These are phyloP conservation scores for Monascus ruber DNA, from an alignment of 2,329 filamentous ascomycete genomes.

Conservation along the genomic window DNA sequence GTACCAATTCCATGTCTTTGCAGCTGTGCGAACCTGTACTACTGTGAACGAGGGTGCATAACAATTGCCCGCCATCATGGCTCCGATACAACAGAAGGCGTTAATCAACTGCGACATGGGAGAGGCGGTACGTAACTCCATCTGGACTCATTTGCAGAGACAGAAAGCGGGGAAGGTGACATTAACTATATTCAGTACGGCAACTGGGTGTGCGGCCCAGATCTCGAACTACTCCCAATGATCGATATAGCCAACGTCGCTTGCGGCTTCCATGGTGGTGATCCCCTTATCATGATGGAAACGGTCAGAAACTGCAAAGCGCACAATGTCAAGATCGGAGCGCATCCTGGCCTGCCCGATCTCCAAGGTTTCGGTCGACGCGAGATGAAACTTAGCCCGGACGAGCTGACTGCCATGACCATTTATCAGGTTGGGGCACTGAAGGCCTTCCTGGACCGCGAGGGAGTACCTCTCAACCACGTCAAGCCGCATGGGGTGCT, in stretches of 20 bases:
- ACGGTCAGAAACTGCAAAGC: constrained; percentile 49
- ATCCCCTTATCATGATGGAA: constrained; percentile 53
- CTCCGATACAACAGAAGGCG: constrained; percentile 40
- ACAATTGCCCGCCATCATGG: constrained; percentile 24
- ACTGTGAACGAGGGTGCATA: no score
- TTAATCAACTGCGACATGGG: constrained; percentile 39
- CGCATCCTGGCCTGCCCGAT: constrained; percentile 55
- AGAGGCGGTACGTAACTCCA: constrained; percentile 23
- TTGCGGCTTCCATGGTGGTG: constrained; percentile 50
- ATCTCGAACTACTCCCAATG: constrained; percentile 49
- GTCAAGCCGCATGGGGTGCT: constrained; percentile 53
- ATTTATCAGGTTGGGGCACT: constrained; percentile 55
- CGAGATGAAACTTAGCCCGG: constrained; percentile 47
- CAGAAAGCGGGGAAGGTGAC: no score
- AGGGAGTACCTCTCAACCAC: constrained; percentile 46
- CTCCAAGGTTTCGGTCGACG: constrained; percentile 54
- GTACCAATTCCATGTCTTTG: no score
- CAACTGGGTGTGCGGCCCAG: constrained; percentile 41
- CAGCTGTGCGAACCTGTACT: no score
- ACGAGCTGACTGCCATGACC: constrained; percentile 46
- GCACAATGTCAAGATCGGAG: constrained; percentile 46
- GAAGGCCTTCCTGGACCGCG: constrained; percentile 47
- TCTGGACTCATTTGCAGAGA: no score
- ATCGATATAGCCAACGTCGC: constrained; percentile 54
- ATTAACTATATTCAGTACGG: constrained; percentile 22